These are phyloP conservation scores for Rhizopogon roseolus DNA, from an alignment of 768 basidiomycete species.

Conservation along the genomic window DNA sequence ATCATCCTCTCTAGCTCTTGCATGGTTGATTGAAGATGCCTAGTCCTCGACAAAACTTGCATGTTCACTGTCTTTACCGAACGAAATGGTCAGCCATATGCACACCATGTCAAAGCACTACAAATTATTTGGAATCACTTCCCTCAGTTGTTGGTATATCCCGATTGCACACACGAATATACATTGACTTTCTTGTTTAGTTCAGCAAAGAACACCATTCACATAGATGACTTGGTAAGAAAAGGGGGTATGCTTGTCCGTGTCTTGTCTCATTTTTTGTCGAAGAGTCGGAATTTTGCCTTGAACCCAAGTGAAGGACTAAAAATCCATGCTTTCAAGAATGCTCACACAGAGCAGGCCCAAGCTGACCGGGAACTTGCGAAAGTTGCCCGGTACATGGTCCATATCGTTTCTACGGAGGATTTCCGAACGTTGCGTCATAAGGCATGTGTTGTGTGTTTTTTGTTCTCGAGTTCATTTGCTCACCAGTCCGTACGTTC, in stretches of 20 bases:
- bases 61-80: constrained; percentile 88
- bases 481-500: neutral
- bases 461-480: neutral
- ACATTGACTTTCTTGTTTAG: constrained; percentile 27
- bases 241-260: neutral
- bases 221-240: constrained; percentile 78
- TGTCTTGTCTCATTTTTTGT: neutral
- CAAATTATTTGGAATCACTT: constrained; percentile 88
- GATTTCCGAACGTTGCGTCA: constrained; percentile 68
- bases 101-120: constrained; percentile 77
- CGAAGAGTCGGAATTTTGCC: constrained; percentile 78
- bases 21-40: constrained; percentile 7
- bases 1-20: neutral
- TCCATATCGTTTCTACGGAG: constrained; percentile 51
- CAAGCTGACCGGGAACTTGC: constrained; percentile 66
- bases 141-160: constrained; percentile 58
- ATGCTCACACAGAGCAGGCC: constrained; percentile 62
- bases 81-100: constrained; percentile 68
- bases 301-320: constrained; percentile 81
- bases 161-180: neutral
- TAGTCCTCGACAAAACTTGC: constrained; percentile 79
- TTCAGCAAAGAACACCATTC: constrained; percentile 70
- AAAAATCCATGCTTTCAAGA: constrained; percentile 79
- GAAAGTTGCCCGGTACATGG: constrained; percentile 60
- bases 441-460: constrained; percentile 40